Base-by-base conservation (phyloP, 257 asterid species). In the Knoxia roxburghii region DNA sequence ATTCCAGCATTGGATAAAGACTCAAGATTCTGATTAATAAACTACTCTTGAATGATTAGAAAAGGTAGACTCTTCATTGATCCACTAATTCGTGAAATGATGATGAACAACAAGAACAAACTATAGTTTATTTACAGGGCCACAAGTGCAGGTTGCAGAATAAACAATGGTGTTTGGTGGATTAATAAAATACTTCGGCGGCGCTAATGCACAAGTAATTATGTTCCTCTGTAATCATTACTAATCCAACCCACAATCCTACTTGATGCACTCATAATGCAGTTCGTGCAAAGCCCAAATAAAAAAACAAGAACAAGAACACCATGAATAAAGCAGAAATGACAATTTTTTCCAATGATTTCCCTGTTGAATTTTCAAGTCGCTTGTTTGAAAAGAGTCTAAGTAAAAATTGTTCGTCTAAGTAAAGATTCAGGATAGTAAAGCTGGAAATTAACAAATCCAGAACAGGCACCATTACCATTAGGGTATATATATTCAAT, bases 201-300 rank as follows among this genome's bases (percentile, higher is more conserved):
- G 69, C 64, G 56, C 9, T 65, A 10, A 7, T 66, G 70, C 51
- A 37, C 15, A 37, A n/a, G n/a, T 13, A 9, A n/a, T 32, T 21
- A 33, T 33, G 26, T 12, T 23, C 30, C 24, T n/a, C n/a, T n/a
- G 71, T 37, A 65, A 37, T 67, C 29, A 67, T 52, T 67, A 27
- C 17, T 13, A 59, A 59, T 18, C 46, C 41, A 18, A 20, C n/a
- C 6, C 6, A 1, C 21, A 12, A 33, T n/a, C n/a, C n/a, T 39
- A 12, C 45, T 39, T 39, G 11, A 30, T 57, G 4, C 20, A 29
- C 0, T 24, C 30, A 30, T 33, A 3, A 43, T 33, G 5, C 15
- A 7, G 2, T 33, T 17, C 29, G 3, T 9, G 18, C 8, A 18
- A 20, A 59, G 14, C 12, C 17, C 5, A 32, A 21, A 58, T 32